Evolutionary conservation across 768 basidiomycete genomes (phyloP).

Genomic region (Lactarius tabidus): DNA sequence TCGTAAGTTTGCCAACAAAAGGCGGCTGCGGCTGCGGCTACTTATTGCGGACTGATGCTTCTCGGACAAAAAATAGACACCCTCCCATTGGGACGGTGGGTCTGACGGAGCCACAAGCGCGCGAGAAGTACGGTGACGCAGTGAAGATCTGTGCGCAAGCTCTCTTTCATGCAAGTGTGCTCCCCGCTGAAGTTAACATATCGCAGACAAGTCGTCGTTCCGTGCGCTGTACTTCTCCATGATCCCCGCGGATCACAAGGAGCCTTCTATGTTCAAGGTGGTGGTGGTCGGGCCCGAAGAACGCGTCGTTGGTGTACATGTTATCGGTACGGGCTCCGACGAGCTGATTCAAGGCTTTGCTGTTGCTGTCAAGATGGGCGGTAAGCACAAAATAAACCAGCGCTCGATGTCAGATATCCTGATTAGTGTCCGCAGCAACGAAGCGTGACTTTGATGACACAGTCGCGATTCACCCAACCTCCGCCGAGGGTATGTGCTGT

Average conservation of each 20-base stretch:
- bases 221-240: slow-evolving; percentile 89
- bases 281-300: slow-evolving; percentile 85
- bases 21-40: background rate
- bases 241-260: slow-evolving; percentile 85
- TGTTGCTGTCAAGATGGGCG: slow-evolving; percentile 97
- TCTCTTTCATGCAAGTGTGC: background rate
- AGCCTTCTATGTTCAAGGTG: slow-evolving; percentile 93
- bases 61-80: slow-evolving; percentile 50
- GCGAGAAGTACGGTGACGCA: slow-evolving; percentile 79
- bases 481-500: slow-evolving; percentile 60
- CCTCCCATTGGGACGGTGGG: slow-evolving; percentile 96
- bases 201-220: slow-evolving; percentile 73
- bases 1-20: slow-evolving; percentile 54
- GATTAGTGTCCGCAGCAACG: slow-evolving; percentile 42
- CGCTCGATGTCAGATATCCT: background rate
- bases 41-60: slow-evolving; percentile 8
- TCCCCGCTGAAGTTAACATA: slow-evolving; percentile 10
- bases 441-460: slow-evolving; percentile 84
- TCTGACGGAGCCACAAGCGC: slow-evolving; percentile 87
- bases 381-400: slow-evolving; percentile 32
- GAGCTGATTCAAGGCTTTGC: slow-evolving; percentile 95
- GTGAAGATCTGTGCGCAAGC: slow-evolving; percentile 82
- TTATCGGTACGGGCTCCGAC: slow-evolving; percentile 88
- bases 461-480: slow-evolving; percentile 90
- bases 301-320: slow-evolving; percentile 93